Conservation (phyloP, 805 yeast genomes). For the Candida arabinofermentans region DNA sequence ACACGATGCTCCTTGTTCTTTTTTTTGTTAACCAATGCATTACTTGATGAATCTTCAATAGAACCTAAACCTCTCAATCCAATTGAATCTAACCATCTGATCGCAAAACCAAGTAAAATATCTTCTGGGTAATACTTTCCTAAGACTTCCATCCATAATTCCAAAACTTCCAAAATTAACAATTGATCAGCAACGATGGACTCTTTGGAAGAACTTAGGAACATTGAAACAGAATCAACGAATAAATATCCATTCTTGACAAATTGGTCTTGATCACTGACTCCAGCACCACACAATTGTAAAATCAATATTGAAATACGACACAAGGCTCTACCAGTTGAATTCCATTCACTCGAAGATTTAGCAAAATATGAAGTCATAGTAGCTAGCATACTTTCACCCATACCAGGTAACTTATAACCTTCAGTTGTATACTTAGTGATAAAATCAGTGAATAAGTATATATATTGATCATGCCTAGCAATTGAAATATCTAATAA, state of each 20-base stretch:
- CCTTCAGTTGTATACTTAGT: slow-evolving; percentile 20
- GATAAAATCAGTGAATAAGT: slow-evolving; percentile 50
- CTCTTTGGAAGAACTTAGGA: slow-evolving; percentile 45
- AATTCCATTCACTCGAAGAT: slow-evolving; percentile 55
- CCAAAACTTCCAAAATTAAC: slow-evolving; percentile 56
- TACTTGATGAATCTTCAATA: slow-evolving; percentile 27
- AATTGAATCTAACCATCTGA: slow-evolving; percentile 47
- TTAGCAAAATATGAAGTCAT: slow-evolving; percentile 44
- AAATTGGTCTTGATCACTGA: slow-evolving; percentile 8
- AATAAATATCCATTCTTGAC: slow-evolving; percentile 24
- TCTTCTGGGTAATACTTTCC: slow-evolving; percentile 35
- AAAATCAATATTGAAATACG: slow-evolving; percentile 52
- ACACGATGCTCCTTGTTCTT: slow-evolving; percentile 52
- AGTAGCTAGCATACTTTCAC: slow-evolving; percentile 44
- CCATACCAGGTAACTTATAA: slow-evolving; percentile 43
- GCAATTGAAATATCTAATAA: slow-evolving; percentile 61
- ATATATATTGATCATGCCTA: slow-evolving; percentile 59
- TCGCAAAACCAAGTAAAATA: slow-evolving; percentile 38
- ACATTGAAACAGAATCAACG: slow-evolving; percentile 34
- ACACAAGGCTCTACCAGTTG: slow-evolving; percentile 60
- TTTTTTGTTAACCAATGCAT: slow-evolving; percentile 29
- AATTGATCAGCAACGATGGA: slow-evolving; percentile 57
- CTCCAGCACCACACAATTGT: slow-evolving; percentile 32
- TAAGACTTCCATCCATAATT: slow-evolving; percentile 46
- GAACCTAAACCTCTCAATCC: slow-evolving; percentile 55